Percentiles rank a stretch among this genome's conserved stretches.
Conservation (phyloP, 2,329 filamentous ascomycete genomes). For the Exophiala lecanii-corni region DNA sequence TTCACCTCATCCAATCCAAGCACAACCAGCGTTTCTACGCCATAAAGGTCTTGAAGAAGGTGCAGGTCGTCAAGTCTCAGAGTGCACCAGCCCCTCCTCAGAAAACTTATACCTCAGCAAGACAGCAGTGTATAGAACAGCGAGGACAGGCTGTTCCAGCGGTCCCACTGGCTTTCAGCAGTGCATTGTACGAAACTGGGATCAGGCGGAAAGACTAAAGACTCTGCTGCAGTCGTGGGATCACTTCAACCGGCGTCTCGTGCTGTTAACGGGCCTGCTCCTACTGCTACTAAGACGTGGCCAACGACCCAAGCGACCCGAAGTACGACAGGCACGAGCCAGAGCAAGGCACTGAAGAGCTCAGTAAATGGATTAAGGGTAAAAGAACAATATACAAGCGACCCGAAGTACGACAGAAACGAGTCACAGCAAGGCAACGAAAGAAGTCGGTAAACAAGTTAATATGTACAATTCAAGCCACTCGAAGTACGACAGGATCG, state of each 20-base stretch:
- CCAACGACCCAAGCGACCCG: slow-evolving; percentile 48
- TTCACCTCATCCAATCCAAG: slow-evolving; percentile 94
- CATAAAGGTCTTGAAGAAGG: slow-evolving; percentile 97
- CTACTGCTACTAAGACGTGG: slow-evolving; percentile 47
- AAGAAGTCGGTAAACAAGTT: too few species aligned
- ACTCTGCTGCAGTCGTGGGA: slow-evolving; percentile 53
- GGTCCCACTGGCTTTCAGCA: slow-evolving; percentile 41
- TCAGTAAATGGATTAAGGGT: slow-evolving; percentile 87
- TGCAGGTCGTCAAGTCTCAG: slow-evolving; percentile 95
- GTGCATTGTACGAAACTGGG: slow-evolving; percentile 94
- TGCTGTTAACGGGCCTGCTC: slow-evolving; percentile 39
- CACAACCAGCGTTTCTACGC: slow-evolving; percentile 98
- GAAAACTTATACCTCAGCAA: too few species aligned
- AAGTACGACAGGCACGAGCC: slow-evolving; percentile 40
- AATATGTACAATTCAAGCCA: too few species aligned
- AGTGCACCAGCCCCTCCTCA: too few species aligned
- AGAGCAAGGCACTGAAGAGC: slow-evolving; percentile 77
- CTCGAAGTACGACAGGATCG: too few species aligned
- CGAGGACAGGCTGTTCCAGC: slow-evolving; percentile 56
- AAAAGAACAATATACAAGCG: too few species aligned
- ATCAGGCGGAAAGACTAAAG: slow-evolving; percentile 85
- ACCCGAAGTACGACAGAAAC: too few species aligned
- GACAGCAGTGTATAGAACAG: too few species aligned
- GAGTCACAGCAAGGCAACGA: too few species aligned
- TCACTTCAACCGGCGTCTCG: slow-evolving; percentile 44